phyloP scores from a whole-genome alignment of 257 asterid species.

The Nicotiana sylvestris region DNA sequence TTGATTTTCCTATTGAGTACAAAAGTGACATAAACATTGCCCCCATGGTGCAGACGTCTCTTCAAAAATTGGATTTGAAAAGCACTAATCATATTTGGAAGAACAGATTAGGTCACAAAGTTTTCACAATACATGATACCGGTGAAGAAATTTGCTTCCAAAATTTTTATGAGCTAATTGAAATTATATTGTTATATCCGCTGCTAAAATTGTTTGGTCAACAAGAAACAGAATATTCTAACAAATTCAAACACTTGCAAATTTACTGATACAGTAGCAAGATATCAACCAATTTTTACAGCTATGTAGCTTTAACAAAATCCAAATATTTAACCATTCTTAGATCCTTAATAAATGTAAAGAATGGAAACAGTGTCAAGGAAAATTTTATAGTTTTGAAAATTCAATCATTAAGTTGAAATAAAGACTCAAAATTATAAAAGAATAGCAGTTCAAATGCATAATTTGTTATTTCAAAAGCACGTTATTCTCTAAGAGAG shows the following conservation, averaged over 20 bases:
- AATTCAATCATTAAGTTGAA: neutral
- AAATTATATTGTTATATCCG: neutral
- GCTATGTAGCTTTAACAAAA: neutral
- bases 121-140: neutral
- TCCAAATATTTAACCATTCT: neutral
- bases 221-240: slow-evolving; percentile 1
- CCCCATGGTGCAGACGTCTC: neutral
- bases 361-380: neutral
- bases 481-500: neutral
- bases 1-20: neutral
- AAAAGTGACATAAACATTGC: neutral
- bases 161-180: neutral
- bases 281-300: neutral
- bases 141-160: neutral
- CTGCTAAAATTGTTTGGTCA: neutral
- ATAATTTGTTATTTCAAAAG: neutral
- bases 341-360: neutral
- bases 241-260: neutral
- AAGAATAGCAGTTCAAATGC: neutral
- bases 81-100: neutral
- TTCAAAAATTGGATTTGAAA: neutral
- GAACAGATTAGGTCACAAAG: neutral
- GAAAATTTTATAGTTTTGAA: neutral
- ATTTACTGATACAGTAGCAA: neutral
- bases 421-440: neutral